Conservation (phyloP, 2,329 filamentous ascomycete genomes). For the Colletotrichum liriopes region DNA sequence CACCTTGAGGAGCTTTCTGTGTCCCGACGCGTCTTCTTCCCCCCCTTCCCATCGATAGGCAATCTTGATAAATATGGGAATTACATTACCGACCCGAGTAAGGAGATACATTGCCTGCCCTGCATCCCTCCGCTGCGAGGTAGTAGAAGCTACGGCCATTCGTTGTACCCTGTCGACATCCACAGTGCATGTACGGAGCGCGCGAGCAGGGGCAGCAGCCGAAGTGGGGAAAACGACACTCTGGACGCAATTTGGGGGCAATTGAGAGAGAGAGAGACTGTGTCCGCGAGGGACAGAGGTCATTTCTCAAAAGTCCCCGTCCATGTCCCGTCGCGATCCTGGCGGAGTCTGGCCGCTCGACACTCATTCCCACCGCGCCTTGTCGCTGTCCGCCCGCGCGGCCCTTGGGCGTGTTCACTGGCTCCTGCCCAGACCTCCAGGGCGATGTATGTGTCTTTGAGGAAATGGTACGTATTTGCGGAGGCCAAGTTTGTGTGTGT, state of each 20-base stretch:
- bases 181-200: conserved; percentile 39
- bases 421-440: background rate
- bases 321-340: conserved; percentile 13
- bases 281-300: too few relatives aligned
- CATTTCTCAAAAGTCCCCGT: conserved; percentile 9
- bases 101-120: background rate
- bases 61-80: conserved; percentile 30
- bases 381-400: background rate
- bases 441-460: background rate
- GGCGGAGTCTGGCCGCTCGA: conserved; percentile 25
- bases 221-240: conserved; percentile 29
- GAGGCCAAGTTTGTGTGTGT: background rate
- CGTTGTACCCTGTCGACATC: conserved; percentile 2
- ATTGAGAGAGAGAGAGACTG: background rate
- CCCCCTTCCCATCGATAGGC: background rate
- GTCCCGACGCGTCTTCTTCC: conserved; percentile 7
- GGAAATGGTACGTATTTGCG: background rate
- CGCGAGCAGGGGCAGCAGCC: conserved; percentile 21
- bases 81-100: conserved; percentile 23
- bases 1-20: conserved; percentile 1
- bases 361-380: background rate
- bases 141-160: conserved; percentile 4
- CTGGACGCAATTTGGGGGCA: conserved; percentile 22
- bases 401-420: background rate
- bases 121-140: conserved; percentile 1